These are phyloP conservation scores for Flaveria sonorensis DNA, from an alignment of 129 eudicot genomes.

Conservation along the genomic window DNA sequence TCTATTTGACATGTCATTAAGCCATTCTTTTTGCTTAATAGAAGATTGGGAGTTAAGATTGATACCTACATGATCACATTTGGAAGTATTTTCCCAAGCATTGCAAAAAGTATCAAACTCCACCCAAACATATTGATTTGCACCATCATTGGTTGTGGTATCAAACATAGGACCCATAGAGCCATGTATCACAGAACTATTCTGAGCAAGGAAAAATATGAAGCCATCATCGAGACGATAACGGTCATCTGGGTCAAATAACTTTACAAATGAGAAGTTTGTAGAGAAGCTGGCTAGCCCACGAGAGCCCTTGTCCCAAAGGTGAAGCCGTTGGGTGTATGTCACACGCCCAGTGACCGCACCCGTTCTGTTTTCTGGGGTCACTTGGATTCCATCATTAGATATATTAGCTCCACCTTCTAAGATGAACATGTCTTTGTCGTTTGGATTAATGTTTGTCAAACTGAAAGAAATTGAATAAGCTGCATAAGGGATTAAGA, in stretches of 20 bases:
- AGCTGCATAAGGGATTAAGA: conserved; percentile 20
- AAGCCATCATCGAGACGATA: conserved; percentile 23
- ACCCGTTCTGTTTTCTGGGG: not conserved
- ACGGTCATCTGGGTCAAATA: not conserved
- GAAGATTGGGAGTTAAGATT: conserved; percentile 31
- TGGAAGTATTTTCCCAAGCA: conserved; percentile 7
- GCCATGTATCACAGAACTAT: not conserved
- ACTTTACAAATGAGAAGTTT: conserved; percentile 29
- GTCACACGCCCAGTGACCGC: conserved; percentile 14
- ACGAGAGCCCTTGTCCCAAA: conserved; percentile 28
- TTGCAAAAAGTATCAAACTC: conserved; percentile 43
- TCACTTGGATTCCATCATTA: conserved; percentile 29
- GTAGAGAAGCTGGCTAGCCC: conserved; percentile 37
- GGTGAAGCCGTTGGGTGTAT: conserved; percentile 30
- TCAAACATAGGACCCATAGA: conserved; percentile 2
- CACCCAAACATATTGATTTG: conserved; percentile 36
- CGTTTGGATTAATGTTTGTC: not conserved
- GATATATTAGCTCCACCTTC: conserved; percentile 23
- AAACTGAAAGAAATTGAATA: conserved; percentile 31
- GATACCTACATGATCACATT: conserved; percentile 40
- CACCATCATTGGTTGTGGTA: not conserved
- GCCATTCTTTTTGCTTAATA: conserved; percentile 23
- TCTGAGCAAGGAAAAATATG: conserved; percentile 35
- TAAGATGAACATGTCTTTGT: not conserved
- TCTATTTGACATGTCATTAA: conserved; percentile 8